These are phyloP conservation scores for Globisporangium parvum DNA, from an alignment of 352 stramenopile genomes.

Conservation along the genomic window DNA sequence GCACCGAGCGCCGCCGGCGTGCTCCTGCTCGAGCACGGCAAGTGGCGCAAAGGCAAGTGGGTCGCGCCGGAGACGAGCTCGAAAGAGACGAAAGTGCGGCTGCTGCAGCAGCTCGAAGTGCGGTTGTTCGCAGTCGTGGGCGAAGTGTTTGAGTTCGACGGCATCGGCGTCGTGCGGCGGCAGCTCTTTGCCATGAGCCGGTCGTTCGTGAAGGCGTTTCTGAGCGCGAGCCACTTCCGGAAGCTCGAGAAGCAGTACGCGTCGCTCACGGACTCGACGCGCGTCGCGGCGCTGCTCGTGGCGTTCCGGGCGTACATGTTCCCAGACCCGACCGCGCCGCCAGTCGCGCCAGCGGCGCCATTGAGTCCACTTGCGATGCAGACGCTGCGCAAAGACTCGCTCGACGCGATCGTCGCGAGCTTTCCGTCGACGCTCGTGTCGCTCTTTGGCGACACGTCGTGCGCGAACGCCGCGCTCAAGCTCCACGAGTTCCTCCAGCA, in stretches of 20 bases:
- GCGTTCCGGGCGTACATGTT: slow-evolving; percentile 64
- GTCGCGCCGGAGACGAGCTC: slow-evolving; percentile 57
- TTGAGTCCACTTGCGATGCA: slow-evolving; percentile 36
- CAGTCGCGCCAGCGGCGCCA: slow-evolving; percentile 7
- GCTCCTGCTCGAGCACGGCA: slow-evolving; percentile 65
- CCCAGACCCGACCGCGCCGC: slow-evolving; percentile 20
- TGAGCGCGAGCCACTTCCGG: slow-evolving; percentile 75
- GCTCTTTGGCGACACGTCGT: slow-evolving; percentile 72
- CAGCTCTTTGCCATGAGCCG: slow-evolving; percentile 83
- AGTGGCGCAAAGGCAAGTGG: slow-evolving; percentile 52
- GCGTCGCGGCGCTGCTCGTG: slow-evolving; percentile 45
- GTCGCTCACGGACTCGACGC: slow-evolving; percentile 72
- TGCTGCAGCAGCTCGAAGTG: slow-evolving; percentile 77
- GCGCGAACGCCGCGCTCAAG: slow-evolving; percentile 72
- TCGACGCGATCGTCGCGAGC: slow-evolving; percentile 66
- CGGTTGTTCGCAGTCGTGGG: slow-evolving; percentile 67
- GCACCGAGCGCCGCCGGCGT: slow-evolving; percentile 6
- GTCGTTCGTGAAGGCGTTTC: slow-evolving; percentile 76
- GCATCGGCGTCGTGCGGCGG: slow-evolving; percentile 68
- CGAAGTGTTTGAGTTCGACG: slow-evolving; percentile 84
- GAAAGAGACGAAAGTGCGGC: slow-evolving; percentile 77
- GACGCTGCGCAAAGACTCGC: slow-evolving; percentile 44
- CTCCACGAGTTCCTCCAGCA: slow-evolving; percentile 85
- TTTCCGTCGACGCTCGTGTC: slow-evolving; percentile 68
- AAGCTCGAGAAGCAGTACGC: slow-evolving; percentile 77